These are phyloP conservation scores for Pochonia chlamydosporia DNA, from an alignment of 2,329 filamentous ascomycete species.

Conservation along the genomic window DNA sequence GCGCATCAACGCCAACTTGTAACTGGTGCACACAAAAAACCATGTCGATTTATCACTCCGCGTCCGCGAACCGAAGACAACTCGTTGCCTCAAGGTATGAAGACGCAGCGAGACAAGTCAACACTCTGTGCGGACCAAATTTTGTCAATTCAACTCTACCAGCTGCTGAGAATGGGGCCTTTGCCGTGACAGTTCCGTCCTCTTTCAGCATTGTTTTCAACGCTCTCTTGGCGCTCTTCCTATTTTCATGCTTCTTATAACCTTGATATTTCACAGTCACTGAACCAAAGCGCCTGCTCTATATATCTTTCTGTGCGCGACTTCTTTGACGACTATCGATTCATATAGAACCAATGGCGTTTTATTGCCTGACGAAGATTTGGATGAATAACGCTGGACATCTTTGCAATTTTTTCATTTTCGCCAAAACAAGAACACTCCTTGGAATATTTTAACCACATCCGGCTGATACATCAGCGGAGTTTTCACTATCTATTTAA, in stretches of 20 bases:
- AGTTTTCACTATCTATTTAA: no score
- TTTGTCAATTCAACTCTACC: conserved; percentile 55
- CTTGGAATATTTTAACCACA: no score
- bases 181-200: conserved; percentile 11
- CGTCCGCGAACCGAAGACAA: conserved; percentile 59
- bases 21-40: conserved; percentile 69
- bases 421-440: no score
- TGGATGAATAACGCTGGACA: no score
- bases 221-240: conserved; percentile 11
- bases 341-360: no score
- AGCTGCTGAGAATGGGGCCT: conserved; percentile 18
- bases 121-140: conserved; percentile 54
- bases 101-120: conserved; percentile 65
- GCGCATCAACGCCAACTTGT: conserved; percentile 65
- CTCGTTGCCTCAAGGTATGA: conserved; percentile 65
- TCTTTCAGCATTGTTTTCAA: conserved; percentile 5
- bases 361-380: no score
- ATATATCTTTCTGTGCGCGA: no score
- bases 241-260: conserved; percentile 16
- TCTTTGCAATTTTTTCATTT: no score
- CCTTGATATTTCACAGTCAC: not conserved
- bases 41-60: conserved; percentile 73
- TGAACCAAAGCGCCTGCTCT: not conserved
- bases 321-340: no score
- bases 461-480: no score